Base-by-base conservation (phyloP, 2,329 filamentous ascomycete genomes). In the Colletotrichum neosansevieriae region DNA sequence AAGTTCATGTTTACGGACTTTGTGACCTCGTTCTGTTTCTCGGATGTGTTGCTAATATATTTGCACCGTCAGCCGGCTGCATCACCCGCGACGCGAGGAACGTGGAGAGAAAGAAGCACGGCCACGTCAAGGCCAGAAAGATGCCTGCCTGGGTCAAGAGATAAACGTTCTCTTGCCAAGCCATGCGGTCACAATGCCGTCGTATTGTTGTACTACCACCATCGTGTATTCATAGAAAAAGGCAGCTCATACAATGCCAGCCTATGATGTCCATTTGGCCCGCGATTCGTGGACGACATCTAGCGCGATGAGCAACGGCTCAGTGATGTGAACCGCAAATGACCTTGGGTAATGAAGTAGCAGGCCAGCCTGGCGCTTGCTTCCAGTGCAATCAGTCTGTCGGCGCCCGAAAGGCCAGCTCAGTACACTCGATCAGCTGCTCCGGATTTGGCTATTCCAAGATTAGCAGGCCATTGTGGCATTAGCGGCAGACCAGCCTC, bases 101-200 rank as follows among this genome's bases (percentile, higher is more conserved):
- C 76, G 97, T 99, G 73, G 96, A 99, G 84, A 95, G 96, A 80
- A 99, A 99, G 91, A 98, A 99, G 88, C 89, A 94, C 65, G 97
- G 96, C 74, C 93, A 94, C 77, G 82, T 97, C 83, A 99, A 99
- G 88, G 95, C 96, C 67, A 92, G 96, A 82, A 99, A 99, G 90
- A 97, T 92, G 89, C 95, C 95, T 69, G 88, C 96, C 75, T 99
- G 97, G 96, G 94, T 98, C 86, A 98, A 98, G 89, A 83, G 87
- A 83, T 89, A 85, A 77, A 63, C 68, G 56, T 69, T 67, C 54
- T 72, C 66, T 36, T 12, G 15, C 47, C 21, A 47, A 19, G 29
- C 21, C 24, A 19, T 15, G 32, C 32, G 57, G 38, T 24, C 32
- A 45, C 24, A 21, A 44, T 12, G 19, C 24, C 13, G 47, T 19